Base-by-base conservation (phyloP, 2,329 filamentous ascomycete genomes). In the Neofusicoccum sp. region DNA sequence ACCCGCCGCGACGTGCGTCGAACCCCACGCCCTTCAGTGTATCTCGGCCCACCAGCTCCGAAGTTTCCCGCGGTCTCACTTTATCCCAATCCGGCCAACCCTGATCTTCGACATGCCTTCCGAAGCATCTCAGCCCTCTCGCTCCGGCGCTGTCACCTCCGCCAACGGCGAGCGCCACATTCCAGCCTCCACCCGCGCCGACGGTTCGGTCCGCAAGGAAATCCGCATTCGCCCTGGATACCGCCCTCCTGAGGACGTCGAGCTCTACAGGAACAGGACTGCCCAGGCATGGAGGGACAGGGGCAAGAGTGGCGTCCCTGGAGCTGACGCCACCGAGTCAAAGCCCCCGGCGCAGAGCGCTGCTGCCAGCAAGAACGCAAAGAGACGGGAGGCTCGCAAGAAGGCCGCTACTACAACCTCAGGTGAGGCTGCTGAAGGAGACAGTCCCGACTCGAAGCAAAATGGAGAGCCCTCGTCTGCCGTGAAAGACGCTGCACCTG, bases 151-250 rank as follows among this genome's bases (percentile, higher is more conserved):
- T 68, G 88, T 88, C 57, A 88, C 93, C 72, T 84, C 87, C 54
- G 74, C 76, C 64, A 90, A 86, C 67, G 96, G 95, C 71, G 86
- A 92, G 71, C 90, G 93, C 45, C 88, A 92, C 68, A 98, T 99
- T 61, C 95, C 95, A 28, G 85, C 93, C 44, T 98, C 93, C 0
- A 80, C 86, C 44, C 89, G 96, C 59, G 79, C 95, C 26, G 95
- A 99, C 72, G 95, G 95, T 61, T 91, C 89, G 54, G 90, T 90
- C n/a, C 87, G 95, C 61, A 96, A 90, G 71, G 93, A 96, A 70
- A 98, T 98, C 72, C 91, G 91, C 71, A 91, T 99, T 63, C 87
- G 91, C 31, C 93, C 95, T 0, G 96, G 95, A 58, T 99, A 97
- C 77, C 87, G 88, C 34, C 96, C 95, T 1, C 91, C 93, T 0